Evolutionary conservation across 2,329 filamentous ascomycete species (phyloP), one percentile per base, ranked within the genome.

Genomic region (Colletotrichum euphorbiae): DNA sequence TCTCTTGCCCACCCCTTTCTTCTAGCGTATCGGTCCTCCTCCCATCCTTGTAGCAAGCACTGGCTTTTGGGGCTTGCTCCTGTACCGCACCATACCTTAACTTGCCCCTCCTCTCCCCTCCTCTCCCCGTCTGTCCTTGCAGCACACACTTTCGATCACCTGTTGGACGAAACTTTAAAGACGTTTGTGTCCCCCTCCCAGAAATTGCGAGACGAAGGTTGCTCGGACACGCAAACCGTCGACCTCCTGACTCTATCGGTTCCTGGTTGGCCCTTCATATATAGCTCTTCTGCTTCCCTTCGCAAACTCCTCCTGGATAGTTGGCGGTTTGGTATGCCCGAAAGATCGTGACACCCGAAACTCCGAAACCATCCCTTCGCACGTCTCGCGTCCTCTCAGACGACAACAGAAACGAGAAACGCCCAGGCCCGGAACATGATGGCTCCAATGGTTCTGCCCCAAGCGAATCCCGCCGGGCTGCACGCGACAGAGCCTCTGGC

Each of bases 401-500:
- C 33, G 13, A 43, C 31, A 12, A 64, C 54, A 31, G 48, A 21
- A 28, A 43, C 42, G 56, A 33, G n/a, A 45, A 28, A 40, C 21
- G n/a, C 15, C 8, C 51, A 12, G 55, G 38, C 36, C 17, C 9
- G 61, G 56, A 17, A 56, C 56, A 68, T 31, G 46, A 71, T 71
- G 67, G 67, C 63, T 28, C 69, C 68, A 12, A 28, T 56, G 17
- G 17, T 54, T 19, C 28, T 50, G 7, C 17, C 33, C 38, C 55
- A 59, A 31, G 54, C 19, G 28, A 50, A 68, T 4, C 46, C 43
- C 52, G 55, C 50, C 21, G 57, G 19, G 19, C 57, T 70, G 56
- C 69, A 65, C 38, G 38, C 36, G 36, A 31, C 38, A 21, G 75
- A 79, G 62, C 79, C 79, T 6, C 67, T 80, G 43, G 73, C 66